These are phyloP conservation scores for Helicostylum pulchrum DNA, from an alignment of 192 early-diverging fungal genomes.

Conservation along the genomic window DNA sequence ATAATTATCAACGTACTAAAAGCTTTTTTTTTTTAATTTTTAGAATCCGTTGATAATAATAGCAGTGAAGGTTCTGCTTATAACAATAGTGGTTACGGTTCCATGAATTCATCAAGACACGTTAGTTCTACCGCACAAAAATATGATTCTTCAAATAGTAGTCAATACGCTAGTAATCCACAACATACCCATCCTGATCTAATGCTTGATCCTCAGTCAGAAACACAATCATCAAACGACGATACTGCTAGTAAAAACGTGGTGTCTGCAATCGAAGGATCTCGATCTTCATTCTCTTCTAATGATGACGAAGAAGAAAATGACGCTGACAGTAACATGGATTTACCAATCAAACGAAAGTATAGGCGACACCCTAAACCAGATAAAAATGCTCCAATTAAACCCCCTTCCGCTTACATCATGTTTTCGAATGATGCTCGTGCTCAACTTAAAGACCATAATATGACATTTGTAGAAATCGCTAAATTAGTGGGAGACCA, in stretches of 20 bases:
- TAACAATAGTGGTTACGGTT: slow-evolving; percentile 14
- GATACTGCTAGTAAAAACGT: slow-evolving; percentile 1
- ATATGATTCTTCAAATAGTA: too few species aligned
- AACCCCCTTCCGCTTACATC: slow-evolving; percentile 45
- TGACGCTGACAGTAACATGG: background rate
- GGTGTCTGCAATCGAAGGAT: background rate
- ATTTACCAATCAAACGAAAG: slow-evolving; percentile 28
- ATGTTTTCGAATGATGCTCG: slow-evolving; percentile 43
- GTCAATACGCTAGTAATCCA: too few species aligned
- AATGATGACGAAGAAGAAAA: slow-evolving; percentile 11
- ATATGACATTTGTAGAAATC: slow-evolving; percentile 35
- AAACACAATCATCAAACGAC: too few species aligned
- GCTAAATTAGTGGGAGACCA: slow-evolving; percentile 42
- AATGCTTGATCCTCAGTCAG: too few species aligned
- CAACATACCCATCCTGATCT: too few species aligned
- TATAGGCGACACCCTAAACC: slow-evolving; percentile 44
- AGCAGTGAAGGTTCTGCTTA: slow-evolving; percentile 10
- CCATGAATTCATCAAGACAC: background rate
- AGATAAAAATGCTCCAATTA: slow-evolving; percentile 41
- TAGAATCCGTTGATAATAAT: background rate
- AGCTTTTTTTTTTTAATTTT: background rate
- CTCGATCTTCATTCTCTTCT: slow-evolving; percentile 7
- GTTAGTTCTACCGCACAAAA: too few species aligned
- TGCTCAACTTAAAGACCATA: slow-evolving; percentile 31
- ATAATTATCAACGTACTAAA: too few species aligned